phyloP scores from a whole-genome alignment of 2,329 filamentous ascomycete genomes.

The Hypoxylon rubiginosum region DNA sequence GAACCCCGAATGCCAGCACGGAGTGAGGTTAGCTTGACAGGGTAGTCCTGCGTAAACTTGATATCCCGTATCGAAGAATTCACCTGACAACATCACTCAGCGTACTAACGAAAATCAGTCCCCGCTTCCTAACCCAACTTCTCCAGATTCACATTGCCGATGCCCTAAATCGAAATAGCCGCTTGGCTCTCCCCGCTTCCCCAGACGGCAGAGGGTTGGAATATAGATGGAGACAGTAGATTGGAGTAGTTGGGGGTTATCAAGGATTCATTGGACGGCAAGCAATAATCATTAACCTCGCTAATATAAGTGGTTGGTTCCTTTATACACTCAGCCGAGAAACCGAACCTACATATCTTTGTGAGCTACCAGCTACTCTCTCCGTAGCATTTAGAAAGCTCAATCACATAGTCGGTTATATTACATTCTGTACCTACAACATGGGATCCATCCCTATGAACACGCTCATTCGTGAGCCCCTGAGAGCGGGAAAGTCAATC shows the following conservation, averaged over 20 bases:
- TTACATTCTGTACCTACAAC: not conserved
- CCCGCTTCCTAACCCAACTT: conserved; percentile 33
- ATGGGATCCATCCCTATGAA: conserved; percentile 29
- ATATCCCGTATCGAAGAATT: conserved; percentile 8
- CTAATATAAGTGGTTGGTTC: conserved; percentile 26
- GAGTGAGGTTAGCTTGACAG: not conserved
- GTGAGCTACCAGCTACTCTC: not conserved
- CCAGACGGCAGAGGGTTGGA: conserved; percentile 22
- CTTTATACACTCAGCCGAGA: conserved; percentile 15
- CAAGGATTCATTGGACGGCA: conserved; percentile 23
- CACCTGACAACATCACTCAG: conserved; percentile 3
- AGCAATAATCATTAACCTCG: conserved; percentile 9
- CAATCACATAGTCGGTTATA: not conserved
- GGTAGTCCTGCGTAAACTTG: not conserved
- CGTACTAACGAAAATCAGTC: conserved; percentile 8
- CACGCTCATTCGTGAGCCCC: conserved; percentile 42
- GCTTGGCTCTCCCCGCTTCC: conserved; percentile 27
- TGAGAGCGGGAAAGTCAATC: conserved; percentile 49
- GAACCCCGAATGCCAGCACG: not conserved
- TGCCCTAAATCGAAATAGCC: conserved; percentile 22
- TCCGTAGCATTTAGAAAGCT: not conserved
- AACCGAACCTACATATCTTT: not conserved
- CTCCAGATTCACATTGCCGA: conserved; percentile 30
- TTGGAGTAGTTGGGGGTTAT: conserved; percentile 18
- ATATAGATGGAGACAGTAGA: not conserved